Base-by-base conservation (phyloP, 768 basidiomycete species). In the Xanthoconium purpureum region DNA sequence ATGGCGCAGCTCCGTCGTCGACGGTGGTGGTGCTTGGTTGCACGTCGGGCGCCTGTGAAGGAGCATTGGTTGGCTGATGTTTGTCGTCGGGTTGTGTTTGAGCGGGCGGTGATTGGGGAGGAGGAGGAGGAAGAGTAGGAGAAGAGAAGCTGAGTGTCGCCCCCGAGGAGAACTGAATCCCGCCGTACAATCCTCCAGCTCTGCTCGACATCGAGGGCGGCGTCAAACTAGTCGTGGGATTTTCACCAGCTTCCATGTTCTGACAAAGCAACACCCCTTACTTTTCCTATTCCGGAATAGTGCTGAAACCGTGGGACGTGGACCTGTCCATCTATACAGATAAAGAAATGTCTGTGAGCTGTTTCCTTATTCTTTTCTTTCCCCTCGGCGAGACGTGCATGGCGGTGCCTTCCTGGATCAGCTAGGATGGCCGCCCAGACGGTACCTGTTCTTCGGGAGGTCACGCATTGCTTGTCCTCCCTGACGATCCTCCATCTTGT, bases 111-210 rank as follows among this genome's bases (percentile, higher is more conserved):
- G 44, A 52, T 11, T 36, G 58, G 0, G 52, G 40, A 47, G 74
- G 62, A 47, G 72, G 58, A 47, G 78, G 63, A 58, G 73, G 60
- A 62, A 73, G 60, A 60, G 60, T 73, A 18, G 78, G 70, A 40
- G 78, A 73, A 14, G 76, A 63, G 15, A 80, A 74, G 55, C 63
- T 64, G 57, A 85, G 81, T 29, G 83, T 78, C 56, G 85, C 80
- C 40, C 80, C 78, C 53, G 86, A 84, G 28, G 89, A 89, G 74
- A 93, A 92, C 54, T 90, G 88, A 62, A 92, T 89, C 66, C 91
- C 91, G 45, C 91, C 90, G 63, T 92, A 93, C 52, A 93, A 80
- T 48, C 91, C 90, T 49, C 91, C 91, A 52, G 88, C 88, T 79
- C 84, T 81, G 75, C 84, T 82, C 47, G 86, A 87, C 84, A 89